Percentiles rank a stretch among this genome's conserved stretches.
These are phyloP conservation scores for Aspergillus diversus DNA, from an alignment of 495 filamentous ascomycete genomes.

Conservation along the genomic window DNA sequence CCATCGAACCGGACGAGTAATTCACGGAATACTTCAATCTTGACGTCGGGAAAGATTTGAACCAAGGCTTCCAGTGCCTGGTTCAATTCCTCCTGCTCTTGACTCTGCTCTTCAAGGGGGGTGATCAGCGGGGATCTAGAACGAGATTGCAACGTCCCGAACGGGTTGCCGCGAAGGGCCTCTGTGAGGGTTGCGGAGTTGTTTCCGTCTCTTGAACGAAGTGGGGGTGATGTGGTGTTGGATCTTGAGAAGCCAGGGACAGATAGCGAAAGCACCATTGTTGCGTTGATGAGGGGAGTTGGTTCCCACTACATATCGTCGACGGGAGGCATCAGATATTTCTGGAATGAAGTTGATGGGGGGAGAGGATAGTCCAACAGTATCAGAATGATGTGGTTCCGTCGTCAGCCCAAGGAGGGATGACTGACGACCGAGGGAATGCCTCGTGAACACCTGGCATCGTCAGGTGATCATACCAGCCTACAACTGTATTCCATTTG, in stretches of 20 bases:
- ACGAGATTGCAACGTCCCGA: constrained; percentile 43
- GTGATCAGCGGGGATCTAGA: constrained; percentile 19
- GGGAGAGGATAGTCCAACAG: too few relatives aligned
- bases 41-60: constrained; percentile 82
- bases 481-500: too few relatives aligned
- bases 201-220: constrained; percentile 23
- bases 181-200: constrained; percentile 44
- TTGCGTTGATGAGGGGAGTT: constrained; percentile 21
- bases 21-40: constrained; percentile 90
- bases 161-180: constrained; percentile 50
- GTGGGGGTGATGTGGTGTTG: constrained; percentile 37
- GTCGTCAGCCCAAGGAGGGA: too few relatives aligned
- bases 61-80: constrained; percentile 69
- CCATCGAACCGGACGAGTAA: constrained; percentile 80
- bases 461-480: too few relatives aligned
- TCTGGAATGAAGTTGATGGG: too few relatives aligned
- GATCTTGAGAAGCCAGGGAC: constrained; percentile 46
- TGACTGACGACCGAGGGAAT: too few relatives aligned
- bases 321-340: too few relatives aligned
- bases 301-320: constrained; percentile 42
- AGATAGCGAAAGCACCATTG: constrained; percentile 49
- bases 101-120: constrained; percentile 35
- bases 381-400: too few relatives aligned
- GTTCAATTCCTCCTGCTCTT: constrained; percentile 72
- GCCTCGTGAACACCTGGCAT: too few relatives aligned